Evolutionary conservation across 306 rosid genomes (phyloP).

Genomic region (Prunus davidiana): DNA sequence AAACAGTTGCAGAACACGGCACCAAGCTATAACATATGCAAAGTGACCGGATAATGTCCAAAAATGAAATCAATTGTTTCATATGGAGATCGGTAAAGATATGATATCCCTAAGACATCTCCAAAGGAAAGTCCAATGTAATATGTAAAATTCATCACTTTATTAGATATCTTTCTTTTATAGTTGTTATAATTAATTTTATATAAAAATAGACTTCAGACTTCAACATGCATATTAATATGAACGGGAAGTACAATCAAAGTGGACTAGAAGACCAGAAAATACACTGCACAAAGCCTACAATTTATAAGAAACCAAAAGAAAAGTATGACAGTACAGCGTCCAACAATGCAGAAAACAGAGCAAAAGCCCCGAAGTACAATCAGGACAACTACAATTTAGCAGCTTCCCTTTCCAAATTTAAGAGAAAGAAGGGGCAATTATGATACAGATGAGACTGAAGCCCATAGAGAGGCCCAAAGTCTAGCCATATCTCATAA

Average conservation of each 20-base stretch:
- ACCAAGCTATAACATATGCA: background rate
- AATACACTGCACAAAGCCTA: background rate
- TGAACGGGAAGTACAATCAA: background rate
- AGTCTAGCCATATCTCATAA: background rate
- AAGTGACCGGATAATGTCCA: background rate
- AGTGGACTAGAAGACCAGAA: background rate
- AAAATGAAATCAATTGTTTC: background rate
- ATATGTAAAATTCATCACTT: background rate
- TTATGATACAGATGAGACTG: background rate
- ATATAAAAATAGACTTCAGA: background rate
- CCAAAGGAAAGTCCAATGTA: background rate
- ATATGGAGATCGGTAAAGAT: constrained; percentile 4
- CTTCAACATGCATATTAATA: background rate
- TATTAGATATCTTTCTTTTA: background rate
- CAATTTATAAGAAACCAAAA: background rate
- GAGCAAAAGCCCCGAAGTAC: background rate
- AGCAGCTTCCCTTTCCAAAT: background rate
- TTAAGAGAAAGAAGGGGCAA: background rate
- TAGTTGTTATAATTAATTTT: background rate
- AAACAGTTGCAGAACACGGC: background rate
- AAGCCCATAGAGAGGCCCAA: background rate
- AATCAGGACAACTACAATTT: background rate
- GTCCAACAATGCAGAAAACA: background rate
- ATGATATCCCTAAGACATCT: background rate
- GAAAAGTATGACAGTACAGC: background rate